A percentile compares a stretch with the other conserved stretches of the same genome.
These are phyloP conservation scores for Apium graveolens DNA, from an alignment of 129 eudicot species.

Conservation along the genomic window DNA sequence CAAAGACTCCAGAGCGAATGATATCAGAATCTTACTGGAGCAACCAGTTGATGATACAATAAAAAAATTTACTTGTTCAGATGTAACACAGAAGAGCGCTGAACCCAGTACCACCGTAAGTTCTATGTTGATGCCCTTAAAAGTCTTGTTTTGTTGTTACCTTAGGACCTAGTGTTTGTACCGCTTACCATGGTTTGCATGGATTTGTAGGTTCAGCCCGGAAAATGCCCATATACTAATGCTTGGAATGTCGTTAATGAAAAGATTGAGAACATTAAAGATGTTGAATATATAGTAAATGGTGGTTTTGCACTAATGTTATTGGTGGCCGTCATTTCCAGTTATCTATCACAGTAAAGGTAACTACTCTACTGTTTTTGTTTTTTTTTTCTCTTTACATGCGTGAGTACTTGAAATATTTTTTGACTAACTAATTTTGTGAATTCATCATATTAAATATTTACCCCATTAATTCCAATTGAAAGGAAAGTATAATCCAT, in stretches of 20 bases:
- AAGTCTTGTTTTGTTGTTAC: background rate
- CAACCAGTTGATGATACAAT: constrained; percentile 20
- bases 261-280: constrained; percentile 40
- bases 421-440: background rate
- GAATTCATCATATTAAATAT: background rate
- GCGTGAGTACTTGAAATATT: background rate
- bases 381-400: background rate
- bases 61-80: constrained; percentile 29
- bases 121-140: background rate
- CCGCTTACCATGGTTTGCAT: background rate
- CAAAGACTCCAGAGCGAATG: constrained; percentile 23
- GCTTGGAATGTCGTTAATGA: constrained; percentile 31
- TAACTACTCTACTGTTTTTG: constrained; percentile 19
- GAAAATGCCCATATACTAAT: constrained; percentile 58
- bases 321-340: constrained; percentile 44
- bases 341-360: constrained; percentile 63
- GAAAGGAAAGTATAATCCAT: background rate
- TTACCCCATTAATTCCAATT: background rate
- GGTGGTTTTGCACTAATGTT: constrained; percentile 64
- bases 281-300: constrained; percentile 52
- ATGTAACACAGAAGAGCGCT: constrained; percentile 23
- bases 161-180: background rate
- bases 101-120: constrained; percentile 35
- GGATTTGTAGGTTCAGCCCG: constrained; percentile 37
- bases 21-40: constrained; percentile 21